Evolutionary conservation across 2,329 filamentous ascomycete genomes (phyloP).

Genomic region (Paracoccidioides lutzii): DNA sequence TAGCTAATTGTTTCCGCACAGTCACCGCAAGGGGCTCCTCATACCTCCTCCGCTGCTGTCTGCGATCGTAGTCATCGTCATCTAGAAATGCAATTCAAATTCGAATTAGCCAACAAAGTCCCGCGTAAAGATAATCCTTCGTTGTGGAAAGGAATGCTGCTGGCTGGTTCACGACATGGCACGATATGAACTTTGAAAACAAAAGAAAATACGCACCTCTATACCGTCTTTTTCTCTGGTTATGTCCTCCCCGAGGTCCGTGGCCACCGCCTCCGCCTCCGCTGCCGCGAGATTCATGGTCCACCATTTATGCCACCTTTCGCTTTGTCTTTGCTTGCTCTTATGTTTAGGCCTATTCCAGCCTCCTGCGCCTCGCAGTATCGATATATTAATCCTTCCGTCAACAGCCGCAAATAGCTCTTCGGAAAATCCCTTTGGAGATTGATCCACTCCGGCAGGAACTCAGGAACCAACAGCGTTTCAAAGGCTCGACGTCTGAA

Average conservation of each 20-base stretch:
- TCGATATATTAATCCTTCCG: no score
- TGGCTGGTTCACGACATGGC: no score
- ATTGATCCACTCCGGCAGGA: no score
- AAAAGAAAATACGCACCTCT: conserved; percentile 49
- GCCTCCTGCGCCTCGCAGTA: no score
- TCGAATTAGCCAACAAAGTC: background rate
- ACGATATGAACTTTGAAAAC: background rate
- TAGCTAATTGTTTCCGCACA: conserved; percentile 64
- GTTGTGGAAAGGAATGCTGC: no score
- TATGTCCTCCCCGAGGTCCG: conserved; percentile 35
- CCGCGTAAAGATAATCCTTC: background rate
- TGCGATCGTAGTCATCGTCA: conserved; percentile 60
- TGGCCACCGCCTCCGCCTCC: conserved; percentile 38
- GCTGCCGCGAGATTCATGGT: conserved; percentile 44
- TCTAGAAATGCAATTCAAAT: conserved; percentile 34
- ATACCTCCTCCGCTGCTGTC: conserved; percentile 59
- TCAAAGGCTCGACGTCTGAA: no score
- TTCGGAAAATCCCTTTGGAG: no score
- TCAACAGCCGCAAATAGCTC: no score
- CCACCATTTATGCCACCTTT: conserved; percentile 32
- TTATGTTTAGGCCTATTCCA: no score
- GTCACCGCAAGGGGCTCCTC: conserved; percentile 59
- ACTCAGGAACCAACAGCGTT: no score
- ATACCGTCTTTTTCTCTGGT: conserved; percentile 59
- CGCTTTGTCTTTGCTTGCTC: no score